Conservation (phyloP, 805 yeast species). For the Groenewaldozyma tartarivorans region DNA sequence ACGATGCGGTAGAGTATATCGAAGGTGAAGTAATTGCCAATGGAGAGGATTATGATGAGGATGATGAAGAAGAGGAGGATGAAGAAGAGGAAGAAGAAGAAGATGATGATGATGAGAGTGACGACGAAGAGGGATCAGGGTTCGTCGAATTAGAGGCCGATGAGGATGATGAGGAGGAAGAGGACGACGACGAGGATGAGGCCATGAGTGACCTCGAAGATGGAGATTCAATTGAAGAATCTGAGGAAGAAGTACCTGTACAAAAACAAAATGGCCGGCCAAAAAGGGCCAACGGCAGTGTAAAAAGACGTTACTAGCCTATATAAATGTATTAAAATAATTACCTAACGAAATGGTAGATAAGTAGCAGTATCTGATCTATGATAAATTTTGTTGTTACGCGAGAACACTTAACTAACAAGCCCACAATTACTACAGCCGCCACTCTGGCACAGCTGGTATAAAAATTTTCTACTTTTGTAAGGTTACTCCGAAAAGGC, state of each 20-base stretch:
- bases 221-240: conserved; percentile 7
- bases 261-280: no score
- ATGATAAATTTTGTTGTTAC: no score
- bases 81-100: conserved; percentile 26
- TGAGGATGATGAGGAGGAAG: conserved; percentile 19
- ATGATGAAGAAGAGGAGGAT: conserved; percentile 24
- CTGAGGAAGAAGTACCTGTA: conserved; percentile 17
- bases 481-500: no score
- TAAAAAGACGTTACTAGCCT: not conserved
- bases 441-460: no score
- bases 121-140: conserved; percentile 28
- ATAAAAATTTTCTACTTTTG: no score
- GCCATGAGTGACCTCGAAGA: conserved; percentile 12
- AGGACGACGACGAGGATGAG: conserved; percentile 22
- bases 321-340: not conserved
- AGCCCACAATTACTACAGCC: no score
- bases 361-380: not conserved
- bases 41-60: conserved; percentile 38
- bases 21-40: conserved; percentile 35
- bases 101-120: conserved; percentile 36
- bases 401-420: no score
- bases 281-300: no score
- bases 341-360: not conserved
- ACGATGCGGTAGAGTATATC: conserved; percentile 29
- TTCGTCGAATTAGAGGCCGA: conserved; percentile 21